phyloP scores from a whole-genome alignment of 2,329 filamentous ascomycete species.

The Trichoderma hamatum region DNA sequence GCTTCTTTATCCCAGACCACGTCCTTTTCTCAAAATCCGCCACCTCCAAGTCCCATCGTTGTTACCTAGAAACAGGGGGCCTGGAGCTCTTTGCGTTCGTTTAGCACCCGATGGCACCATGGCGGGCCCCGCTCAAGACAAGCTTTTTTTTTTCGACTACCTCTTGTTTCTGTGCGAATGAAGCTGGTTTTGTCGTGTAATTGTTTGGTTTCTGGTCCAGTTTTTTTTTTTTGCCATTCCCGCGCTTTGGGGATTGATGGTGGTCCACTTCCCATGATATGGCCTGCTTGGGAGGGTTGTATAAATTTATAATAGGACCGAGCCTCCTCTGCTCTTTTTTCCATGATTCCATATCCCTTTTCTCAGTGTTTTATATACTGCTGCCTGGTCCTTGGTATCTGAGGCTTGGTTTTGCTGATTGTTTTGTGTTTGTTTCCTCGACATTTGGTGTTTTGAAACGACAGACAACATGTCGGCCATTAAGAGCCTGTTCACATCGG shows the following conservation, averaged over 20 bases:
- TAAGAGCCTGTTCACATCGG: neutral
- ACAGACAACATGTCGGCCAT: slow-evolving; percentile 13
- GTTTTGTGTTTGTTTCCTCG: neutral
- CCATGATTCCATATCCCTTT: neutral
- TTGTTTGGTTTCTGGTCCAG: neutral
- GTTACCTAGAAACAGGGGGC: slow-evolving; percentile 13
- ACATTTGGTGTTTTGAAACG: neutral
- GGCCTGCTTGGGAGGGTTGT: neutral
- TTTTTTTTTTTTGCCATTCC: neutral
- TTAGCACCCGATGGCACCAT: slow-evolving; percentile 28
- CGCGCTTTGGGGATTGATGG: slow-evolving; percentile 3
- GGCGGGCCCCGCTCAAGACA: slow-evolving; percentile 17
- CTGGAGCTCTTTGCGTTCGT: slow-evolving; percentile 23
- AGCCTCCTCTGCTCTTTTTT: neutral
- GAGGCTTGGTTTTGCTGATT: neutral
- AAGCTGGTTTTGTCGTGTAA: neutral
- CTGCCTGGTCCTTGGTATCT: neutral
- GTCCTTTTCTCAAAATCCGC: neutral
- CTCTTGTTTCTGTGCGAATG: neutral
- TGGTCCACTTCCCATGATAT: neutral
- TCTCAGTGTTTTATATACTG: neutral
- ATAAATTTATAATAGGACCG: slow-evolving; percentile 17
- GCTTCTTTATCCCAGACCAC: neutral
- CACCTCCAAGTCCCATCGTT: neutral
- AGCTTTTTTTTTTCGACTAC: slow-evolving; percentile 13